Conservation (phyloP, 495 filamentous ascomycete species). For the Darksidea phi region DNA sequence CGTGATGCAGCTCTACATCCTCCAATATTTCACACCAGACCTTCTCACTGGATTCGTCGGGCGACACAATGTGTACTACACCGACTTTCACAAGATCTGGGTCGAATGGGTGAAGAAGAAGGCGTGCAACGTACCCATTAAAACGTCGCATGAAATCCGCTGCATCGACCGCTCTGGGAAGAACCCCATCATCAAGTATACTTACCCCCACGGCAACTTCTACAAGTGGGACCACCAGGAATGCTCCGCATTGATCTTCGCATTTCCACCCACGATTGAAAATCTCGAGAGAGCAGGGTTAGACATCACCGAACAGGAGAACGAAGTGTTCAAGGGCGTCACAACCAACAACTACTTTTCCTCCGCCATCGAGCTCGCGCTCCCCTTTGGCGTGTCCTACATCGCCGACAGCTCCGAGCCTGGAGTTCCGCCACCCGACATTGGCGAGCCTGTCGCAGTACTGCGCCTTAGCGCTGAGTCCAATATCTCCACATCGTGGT, state of each 20-base stretch:
- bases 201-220: conserved; percentile 31
- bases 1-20: conserved; percentile 31
- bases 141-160: conserved; percentile 11
- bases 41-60: conserved; percentile 32
- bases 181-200: conserved; percentile 46
- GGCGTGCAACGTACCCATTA: conserved; percentile 18
- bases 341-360: conserved; percentile 33
- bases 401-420: conserved; percentile 1
- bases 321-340: conserved; percentile 26
- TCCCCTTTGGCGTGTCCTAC: conserved; percentile 31
- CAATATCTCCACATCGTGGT: conserved; percentile 33
- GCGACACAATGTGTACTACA: conserved; percentile 32
- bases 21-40: conserved; percentile 36
- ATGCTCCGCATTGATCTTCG: conserved; percentile 31
- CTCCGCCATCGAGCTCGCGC: conserved; percentile 18
- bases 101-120: conserved; percentile 19
- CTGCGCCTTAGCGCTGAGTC: conserved; percentile 12
- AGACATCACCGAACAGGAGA: conserved; percentile 24
- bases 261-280: conserved; percentile 33
- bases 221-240: conserved; percentile 23
- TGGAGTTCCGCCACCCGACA: conserved; percentile 18
- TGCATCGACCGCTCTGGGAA: conserved; percentile 28
- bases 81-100: conserved; percentile 33
- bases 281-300: conserved; percentile 26
- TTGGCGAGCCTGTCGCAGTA: conserved; percentile 30